Percentiles rank a stretch among this genome's conserved stretches.
Conservation (phyloP, 75 land plant genomes). For the Isoetes taiwanensis region DNA sequence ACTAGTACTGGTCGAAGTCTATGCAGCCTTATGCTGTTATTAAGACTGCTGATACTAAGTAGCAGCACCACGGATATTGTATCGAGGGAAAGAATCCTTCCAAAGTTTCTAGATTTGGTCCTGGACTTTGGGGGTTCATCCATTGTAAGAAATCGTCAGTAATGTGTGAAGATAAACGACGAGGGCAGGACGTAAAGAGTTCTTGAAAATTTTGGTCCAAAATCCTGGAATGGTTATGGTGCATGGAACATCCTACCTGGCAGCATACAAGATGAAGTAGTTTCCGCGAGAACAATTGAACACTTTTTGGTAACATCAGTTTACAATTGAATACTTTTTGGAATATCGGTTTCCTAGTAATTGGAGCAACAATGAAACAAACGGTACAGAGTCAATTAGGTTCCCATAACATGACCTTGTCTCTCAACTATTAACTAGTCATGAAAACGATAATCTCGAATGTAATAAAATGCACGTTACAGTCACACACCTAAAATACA, state of each 20-base stretch:
- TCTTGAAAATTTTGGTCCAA: conserved; percentile 26
- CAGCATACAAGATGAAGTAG: conserved; percentile 33
- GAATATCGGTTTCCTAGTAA: too few species aligned
- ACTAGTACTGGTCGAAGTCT: conserved; percentile 34
- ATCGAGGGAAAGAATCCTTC: conserved; percentile 14
- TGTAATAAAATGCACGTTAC: too few species aligned
- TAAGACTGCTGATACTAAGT: conserved; percentile 30
- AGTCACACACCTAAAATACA: too few species aligned
- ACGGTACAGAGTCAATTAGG: too few species aligned
- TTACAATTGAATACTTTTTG: too few species aligned
- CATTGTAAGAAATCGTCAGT: conserved; percentile 21
- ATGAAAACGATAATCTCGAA: too few species aligned
- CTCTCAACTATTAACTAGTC: too few species aligned
- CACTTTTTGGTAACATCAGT: too few species aligned
- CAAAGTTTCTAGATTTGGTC: conserved; percentile 18
- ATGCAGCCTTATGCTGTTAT: conserved; percentile 30
- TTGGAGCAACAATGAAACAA: too few species aligned
- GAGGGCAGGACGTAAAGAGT: conserved; percentile 25
- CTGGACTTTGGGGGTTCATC: conserved; percentile 9
- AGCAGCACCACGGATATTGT: conserved; percentile 28
- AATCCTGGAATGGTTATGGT: conserved; percentile 12
- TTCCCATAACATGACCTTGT: too few species aligned
- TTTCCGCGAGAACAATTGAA: conserved; percentile 28
- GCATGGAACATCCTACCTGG: conserved; percentile 22
- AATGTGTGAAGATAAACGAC: conserved; percentile 37